phyloP scores from a whole-genome alignment of 345 rosid species.

The Streptanthus diversifolius region DNA sequence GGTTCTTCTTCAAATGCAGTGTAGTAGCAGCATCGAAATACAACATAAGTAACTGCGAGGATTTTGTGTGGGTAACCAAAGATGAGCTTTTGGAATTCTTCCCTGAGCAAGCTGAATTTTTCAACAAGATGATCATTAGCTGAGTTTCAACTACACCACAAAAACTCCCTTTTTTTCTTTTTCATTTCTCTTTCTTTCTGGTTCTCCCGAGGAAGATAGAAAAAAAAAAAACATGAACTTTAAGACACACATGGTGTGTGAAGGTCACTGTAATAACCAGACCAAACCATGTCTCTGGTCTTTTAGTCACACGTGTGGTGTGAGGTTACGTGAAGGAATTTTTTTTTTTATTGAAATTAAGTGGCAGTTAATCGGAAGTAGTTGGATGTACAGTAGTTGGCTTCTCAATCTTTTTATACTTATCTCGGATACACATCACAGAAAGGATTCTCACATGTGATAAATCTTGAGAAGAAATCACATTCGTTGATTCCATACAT shows the following conservation, averaged over 20 bases:
- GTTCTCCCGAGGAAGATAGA: neutral
- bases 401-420: constrained; percentile 36
- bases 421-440: neutral
- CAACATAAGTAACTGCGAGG: constrained; percentile 61
- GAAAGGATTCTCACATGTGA: neutral
- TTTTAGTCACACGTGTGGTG: neutral
- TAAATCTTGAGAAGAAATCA: neutral
- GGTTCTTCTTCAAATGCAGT: constrained; percentile 91
- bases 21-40: constrained; percentile 70
- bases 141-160: constrained; percentile 27
- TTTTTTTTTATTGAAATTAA: neutral
- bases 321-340: constrained; percentile 3
- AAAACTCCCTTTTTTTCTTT: neutral
- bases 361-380: constrained; percentile 54
- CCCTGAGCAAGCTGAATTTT: constrained; percentile 70
- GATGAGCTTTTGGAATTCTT: constrained; percentile 82
- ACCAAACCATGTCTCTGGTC: constrained; percentile 11
- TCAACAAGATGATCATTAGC: constrained; percentile 85
- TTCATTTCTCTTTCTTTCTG: neutral
- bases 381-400: constrained; percentile 72
- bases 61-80: constrained; percentile 90
- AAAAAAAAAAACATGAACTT: neutral
- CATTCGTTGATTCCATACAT: constrained; percentile 51
- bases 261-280: constrained; percentile 2
- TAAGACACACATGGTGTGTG: neutral